Conservation (phyloP, 2,329 filamentous ascomycete species). For the Emericellopsis cladophorae region DNA sequence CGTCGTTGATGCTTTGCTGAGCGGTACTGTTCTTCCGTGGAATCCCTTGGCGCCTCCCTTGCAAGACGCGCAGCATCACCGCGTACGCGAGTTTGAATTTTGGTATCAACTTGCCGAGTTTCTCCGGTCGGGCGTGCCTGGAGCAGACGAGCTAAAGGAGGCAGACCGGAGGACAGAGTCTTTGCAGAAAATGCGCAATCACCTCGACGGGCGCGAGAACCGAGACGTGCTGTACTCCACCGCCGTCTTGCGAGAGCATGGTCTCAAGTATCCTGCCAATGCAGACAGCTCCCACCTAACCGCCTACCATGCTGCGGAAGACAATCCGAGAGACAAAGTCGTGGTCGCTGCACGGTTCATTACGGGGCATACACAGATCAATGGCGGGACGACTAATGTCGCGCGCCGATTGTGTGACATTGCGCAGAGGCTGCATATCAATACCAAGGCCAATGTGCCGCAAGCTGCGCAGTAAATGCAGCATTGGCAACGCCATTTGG, state of each 20-base stretch:
- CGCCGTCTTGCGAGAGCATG: constrained; percentile 64
- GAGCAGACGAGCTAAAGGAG: constrained; percentile 11
- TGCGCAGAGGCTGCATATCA: constrained; percentile 46
- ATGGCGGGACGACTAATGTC: constrained; percentile 63
- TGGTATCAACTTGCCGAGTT: constrained; percentile 68
- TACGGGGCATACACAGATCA: constrained; percentile 46
- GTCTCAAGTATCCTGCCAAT: constrained; percentile 18
- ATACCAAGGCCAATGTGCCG: constrained; percentile 3
- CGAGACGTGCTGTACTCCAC: constrained; percentile 86
- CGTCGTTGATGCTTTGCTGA: constrained; percentile 65
- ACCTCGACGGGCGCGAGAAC: constrained; percentile 73
- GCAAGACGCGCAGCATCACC: constrained; percentile 36
- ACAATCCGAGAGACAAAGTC: constrained; percentile 34
- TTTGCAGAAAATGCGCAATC: constrained; percentile 50
- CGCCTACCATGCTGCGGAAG: no score
- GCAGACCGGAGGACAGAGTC: constrained; percentile 50
- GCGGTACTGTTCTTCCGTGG: constrained; percentile 49
- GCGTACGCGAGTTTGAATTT: constrained; percentile 59
- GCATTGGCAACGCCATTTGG: no score
- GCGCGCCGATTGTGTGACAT: constrained; percentile 59
- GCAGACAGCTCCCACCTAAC: no score
- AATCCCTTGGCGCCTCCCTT: constrained; percentile 44
- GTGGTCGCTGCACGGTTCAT: constrained; percentile 60
- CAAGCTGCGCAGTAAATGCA: no score
- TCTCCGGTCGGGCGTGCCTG: constrained; percentile 45